A percentile compares a stretch with the other conserved stretches of the same genome.
phyloP scores from a whole-genome alignment of 768 basidiomycete genomes.

The Lactarius sp. region DNA sequence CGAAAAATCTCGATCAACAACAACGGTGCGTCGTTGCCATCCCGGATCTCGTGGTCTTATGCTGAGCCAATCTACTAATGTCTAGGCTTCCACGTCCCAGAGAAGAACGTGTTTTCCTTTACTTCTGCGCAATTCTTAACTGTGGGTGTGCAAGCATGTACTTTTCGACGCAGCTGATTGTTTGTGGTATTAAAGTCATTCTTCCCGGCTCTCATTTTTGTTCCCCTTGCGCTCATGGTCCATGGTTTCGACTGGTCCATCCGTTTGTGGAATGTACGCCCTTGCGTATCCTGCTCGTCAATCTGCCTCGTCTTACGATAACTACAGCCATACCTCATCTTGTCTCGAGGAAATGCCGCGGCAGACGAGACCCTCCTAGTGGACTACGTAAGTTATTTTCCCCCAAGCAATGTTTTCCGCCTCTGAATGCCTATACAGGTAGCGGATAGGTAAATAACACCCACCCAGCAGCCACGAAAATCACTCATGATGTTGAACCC shows the following conservation, averaged over 20 bases:
- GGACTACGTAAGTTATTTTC: conserved; percentile 49
- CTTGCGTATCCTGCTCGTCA: neutral
- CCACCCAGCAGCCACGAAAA: too few relatives aligned
- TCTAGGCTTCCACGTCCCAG: conserved; percentile 51
- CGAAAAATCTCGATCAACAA: conserved; percentile 6
- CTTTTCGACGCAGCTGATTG: neutral
- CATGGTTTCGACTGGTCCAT: conserved; percentile 49
- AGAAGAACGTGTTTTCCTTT: conserved; percentile 44
- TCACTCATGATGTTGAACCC: neutral
- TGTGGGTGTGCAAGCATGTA: conserved; percentile 32
- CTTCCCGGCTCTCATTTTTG: conserved; percentile 48
- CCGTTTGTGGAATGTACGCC: conserved; percentile 52
- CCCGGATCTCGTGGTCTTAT: neutral
- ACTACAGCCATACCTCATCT: conserved; percentile 54
- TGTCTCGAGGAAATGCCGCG: conserved; percentile 47
- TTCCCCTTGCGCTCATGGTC: conserved; percentile 50
- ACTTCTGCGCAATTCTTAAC: conserved; percentile 44
- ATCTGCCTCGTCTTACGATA: conserved; percentile 11
- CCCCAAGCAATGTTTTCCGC: too few relatives aligned
- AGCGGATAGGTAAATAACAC: conserved; percentile 10
- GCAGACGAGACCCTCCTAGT: conserved; percentile 59
- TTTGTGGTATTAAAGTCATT: conserved; percentile 43
- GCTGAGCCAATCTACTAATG: neutral
- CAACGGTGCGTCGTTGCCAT: conserved; percentile 6
- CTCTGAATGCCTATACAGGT: conserved; percentile 3